phyloP scores from a whole-genome alignment of 208 protist genomes.

The Acanthamoeba healyi region DNA sequence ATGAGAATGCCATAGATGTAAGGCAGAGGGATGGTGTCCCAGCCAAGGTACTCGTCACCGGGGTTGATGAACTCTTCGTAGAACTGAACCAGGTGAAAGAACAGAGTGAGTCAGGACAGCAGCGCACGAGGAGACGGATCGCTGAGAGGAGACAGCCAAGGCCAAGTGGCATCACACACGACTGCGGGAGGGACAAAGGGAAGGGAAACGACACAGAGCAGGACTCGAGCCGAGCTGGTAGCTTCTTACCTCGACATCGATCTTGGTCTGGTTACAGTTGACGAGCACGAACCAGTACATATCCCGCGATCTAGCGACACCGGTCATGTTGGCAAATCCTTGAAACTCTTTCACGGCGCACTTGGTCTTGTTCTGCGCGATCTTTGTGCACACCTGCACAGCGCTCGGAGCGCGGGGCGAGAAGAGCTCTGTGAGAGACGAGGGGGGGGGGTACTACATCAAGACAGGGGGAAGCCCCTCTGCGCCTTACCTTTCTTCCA shows the following conservation, averaged over 20 bases:
- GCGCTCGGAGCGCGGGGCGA: too few relatives aligned
- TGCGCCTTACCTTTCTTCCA: background rate
- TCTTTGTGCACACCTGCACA: slow-evolving; percentile 29
- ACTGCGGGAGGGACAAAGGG: background rate
- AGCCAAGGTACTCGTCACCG: slow-evolving; percentile 24
- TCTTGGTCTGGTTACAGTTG: background rate
- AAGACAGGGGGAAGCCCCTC: too few relatives aligned
- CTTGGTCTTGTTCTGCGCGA: background rate
- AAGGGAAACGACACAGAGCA: background rate
- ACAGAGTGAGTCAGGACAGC: background rate
- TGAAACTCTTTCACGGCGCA: background rate
- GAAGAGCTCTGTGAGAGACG: background rate
- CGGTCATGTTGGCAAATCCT: background rate
- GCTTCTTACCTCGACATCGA: background rate
- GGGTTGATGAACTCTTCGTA: slow-evolving; percentile 3
- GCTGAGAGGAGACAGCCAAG: too few relatives aligned
- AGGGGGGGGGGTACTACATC: too few relatives aligned
- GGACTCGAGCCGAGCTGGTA: background rate
- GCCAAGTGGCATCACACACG: background rate
- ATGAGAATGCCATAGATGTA: slow-evolving; percentile 40
- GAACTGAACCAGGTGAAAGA: background rate
- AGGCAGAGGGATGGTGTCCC: slow-evolving; percentile 17
- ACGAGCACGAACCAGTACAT: slow-evolving; percentile 62
- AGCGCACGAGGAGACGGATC: too few relatives aligned
- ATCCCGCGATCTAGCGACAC: background rate